phyloP scores from a whole-genome alignment of 106 monocot genomes.

The Alisma plantagoaquatica region DNA sequence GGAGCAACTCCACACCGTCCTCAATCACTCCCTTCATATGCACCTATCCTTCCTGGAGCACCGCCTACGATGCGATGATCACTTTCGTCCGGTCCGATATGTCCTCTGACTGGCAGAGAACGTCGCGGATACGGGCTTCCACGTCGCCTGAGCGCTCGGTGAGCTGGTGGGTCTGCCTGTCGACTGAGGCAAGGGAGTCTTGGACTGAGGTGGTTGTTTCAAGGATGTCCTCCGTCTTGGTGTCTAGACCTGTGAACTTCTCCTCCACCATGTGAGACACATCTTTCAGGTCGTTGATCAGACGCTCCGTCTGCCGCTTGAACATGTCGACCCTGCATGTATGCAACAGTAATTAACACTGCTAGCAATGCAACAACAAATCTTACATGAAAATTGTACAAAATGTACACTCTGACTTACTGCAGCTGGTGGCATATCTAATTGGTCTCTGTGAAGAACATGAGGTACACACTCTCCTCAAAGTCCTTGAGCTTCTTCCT shows the following conservation, averaged over 20 bases:
- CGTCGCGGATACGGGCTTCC: slow-evolving; percentile 34
- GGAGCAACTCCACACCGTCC: slow-evolving; percentile 32
- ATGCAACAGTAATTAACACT: background rate
- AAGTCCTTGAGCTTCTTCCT: slow-evolving; percentile 49
- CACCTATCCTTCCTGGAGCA: slow-evolving; percentile 33
- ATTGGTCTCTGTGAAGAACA: slow-evolving; percentile 71
- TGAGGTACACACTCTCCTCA: slow-evolving; percentile 56
- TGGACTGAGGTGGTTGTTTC: slow-evolving; percentile 33
- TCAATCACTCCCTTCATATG: slow-evolving; percentile 49
- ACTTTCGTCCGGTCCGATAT: slow-evolving; percentile 56
- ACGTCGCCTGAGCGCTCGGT: slow-evolving; percentile 36
- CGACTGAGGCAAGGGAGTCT: slow-evolving; percentile 46
- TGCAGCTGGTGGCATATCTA: slow-evolving; percentile 86
- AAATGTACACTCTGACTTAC: slow-evolving; percentile 13
- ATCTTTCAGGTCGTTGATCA: slow-evolving; percentile 55
- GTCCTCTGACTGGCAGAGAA: slow-evolving; percentile 37
- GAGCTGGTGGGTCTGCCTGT: slow-evolving; percentile 31
- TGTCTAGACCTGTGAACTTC: slow-evolving; percentile 47
- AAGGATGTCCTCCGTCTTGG: slow-evolving; percentile 38
- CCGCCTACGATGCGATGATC: slow-evolving; percentile 39
- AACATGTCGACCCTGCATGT: slow-evolving; percentile 67
- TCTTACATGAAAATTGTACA: background rate
- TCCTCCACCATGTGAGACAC: slow-evolving; percentile 39
- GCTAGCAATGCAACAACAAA: background rate
- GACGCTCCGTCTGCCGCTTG: slow-evolving; percentile 55